Conservation (phyloP, 441 rosid genomes). For the Bruguiera hainesii region DNA sequence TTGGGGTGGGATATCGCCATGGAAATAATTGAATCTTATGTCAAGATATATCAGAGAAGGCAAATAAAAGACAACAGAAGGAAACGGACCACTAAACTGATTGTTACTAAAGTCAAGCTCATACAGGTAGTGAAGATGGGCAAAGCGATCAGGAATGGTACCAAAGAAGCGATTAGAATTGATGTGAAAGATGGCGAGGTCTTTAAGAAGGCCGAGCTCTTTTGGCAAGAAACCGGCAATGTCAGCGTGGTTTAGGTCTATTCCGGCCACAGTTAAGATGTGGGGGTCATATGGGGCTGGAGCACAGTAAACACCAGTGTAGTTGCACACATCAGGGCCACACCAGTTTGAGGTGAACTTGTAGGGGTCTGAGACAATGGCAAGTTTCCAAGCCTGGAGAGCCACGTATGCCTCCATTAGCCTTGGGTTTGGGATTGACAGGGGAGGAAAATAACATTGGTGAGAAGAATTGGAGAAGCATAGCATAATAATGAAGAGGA, state of each 20-base stretch:
- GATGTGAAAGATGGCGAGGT: slow-evolving; percentile 72
- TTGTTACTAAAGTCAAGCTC: slow-evolving; percentile 86
- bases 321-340: slow-evolving; percentile 76
- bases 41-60: slow-evolving; percentile 75
- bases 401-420: slow-evolving; percentile 59
- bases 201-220: slow-evolving; percentile 72
- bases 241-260: slow-evolving; percentile 73
- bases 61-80: slow-evolving; percentile 50
- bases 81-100: slow-evolving; percentile 57
- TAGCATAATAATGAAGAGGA: slow-evolving; percentile 19
- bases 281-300: slow-evolving; percentile 49
- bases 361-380: slow-evolving; percentile 60
- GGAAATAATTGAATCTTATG: slow-evolving; percentile 57
- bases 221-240: slow-evolving; percentile 65
- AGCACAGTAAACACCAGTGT: slow-evolving; percentile 74
- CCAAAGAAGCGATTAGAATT: slow-evolving; percentile 68
- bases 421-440: slow-evolving; percentile 39
- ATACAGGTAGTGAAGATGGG: slow-evolving; percentile 41
- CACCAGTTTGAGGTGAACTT: slow-evolving; percentile 60
- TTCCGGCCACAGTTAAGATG: slow-evolving; percentile 64
- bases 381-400: slow-evolving; percentile 71
- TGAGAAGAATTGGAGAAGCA: slow-evolving; percentile 23
- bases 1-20: slow-evolving; percentile 47
- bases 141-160: slow-evolving; percentile 47
- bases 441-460: slow-evolving; percentile 21